Evolutionary conservation across 202 grass and related monocot genomes (phyloP).

Genomic region (Setaria italica): DNA sequence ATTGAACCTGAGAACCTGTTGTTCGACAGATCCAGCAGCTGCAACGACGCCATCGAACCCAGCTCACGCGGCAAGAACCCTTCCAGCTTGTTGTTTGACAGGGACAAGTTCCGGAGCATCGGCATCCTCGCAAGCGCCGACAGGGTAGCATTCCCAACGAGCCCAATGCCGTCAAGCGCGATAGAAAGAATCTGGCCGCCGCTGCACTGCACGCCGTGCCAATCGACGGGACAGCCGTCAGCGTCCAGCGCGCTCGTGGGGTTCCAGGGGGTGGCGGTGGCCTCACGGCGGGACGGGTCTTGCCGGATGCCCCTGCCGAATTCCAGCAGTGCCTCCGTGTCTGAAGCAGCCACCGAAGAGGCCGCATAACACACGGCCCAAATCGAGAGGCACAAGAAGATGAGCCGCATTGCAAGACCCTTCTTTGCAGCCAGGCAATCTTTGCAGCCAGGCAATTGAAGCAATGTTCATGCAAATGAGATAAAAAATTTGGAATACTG

Average conservation of each 20-base stretch:
- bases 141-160: conserved; percentile 71
- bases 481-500: neutral
- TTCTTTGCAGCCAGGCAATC: conserved; percentile 3
- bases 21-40: conserved; percentile 72
- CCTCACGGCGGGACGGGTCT: conserved; percentile 52
- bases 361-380: conserved; percentile 49
- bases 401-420: conserved; percentile 62
- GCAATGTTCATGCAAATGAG: conserved; percentile 33
- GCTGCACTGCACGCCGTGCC: conserved; percentile 78
- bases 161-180: conserved; percentile 63
- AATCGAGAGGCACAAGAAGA: conserved; percentile 57
- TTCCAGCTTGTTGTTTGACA: conserved; percentile 67
- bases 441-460: conserved; percentile 1
- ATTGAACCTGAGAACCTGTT: conserved; percentile 66
- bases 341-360: conserved; percentile 42
- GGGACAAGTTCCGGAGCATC: conserved; percentile 77
- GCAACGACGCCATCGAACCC: conserved; percentile 65
- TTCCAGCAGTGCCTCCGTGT: conserved; percentile 77
- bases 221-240: conserved; percentile 72
- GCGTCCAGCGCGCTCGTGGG: conserved; percentile 58
- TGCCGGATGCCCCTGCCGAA: conserved; percentile 67
- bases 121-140: conserved; percentile 64
- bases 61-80: conserved; percentile 62
- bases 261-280: conserved; percentile 61
- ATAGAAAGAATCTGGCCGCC: conserved; percentile 66